Conservation (phyloP, 148 eudicot genomes). For the Pharnaceum exiguum region DNA sequence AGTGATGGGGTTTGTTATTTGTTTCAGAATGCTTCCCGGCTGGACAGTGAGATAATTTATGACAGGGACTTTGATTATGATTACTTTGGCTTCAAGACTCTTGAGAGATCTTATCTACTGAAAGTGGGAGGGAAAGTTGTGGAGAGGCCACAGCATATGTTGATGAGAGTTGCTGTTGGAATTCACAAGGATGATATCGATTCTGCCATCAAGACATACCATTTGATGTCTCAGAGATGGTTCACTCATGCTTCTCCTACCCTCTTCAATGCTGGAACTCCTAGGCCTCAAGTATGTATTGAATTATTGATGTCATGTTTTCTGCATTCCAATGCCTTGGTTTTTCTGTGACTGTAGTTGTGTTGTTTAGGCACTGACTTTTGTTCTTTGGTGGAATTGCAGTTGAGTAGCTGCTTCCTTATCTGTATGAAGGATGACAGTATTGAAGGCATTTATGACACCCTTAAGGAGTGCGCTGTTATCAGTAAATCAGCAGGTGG, state of each 20-base stretch:
- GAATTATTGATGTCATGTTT: not conserved
- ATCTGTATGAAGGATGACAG: constrained; percentile 94
- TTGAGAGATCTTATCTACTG: constrained; percentile 88
- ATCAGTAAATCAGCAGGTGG: constrained; percentile 98
- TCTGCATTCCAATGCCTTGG: not conserved
- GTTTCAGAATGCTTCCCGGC: constrained; percentile 75
- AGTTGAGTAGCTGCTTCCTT: constrained; percentile 98
- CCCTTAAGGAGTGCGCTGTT: constrained; percentile 89
- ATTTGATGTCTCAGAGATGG: constrained; percentile 94
- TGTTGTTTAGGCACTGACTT: not conserved
- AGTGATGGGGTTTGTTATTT: not conserved
- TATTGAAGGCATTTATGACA: constrained; percentile 92
- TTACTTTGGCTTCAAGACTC: constrained; percentile 94
- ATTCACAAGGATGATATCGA: constrained; percentile 91
- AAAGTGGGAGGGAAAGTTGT: constrained; percentile 75
- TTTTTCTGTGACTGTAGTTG: not conserved
- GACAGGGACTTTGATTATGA: constrained; percentile 97
- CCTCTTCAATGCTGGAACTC: constrained; percentile 91
- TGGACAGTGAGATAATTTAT: constrained; percentile 95
- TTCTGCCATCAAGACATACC: constrained; percentile 75
- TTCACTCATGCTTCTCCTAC: constrained; percentile 99
- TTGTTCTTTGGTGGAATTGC: constrained; percentile 19
- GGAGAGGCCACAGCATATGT: constrained; percentile 95
- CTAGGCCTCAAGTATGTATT: constrained; percentile 77
- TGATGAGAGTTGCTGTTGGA: constrained; percentile 96